Conservation (phyloP, 139 green algal genomes). For the Diplosphaera chodatii region DNA sequence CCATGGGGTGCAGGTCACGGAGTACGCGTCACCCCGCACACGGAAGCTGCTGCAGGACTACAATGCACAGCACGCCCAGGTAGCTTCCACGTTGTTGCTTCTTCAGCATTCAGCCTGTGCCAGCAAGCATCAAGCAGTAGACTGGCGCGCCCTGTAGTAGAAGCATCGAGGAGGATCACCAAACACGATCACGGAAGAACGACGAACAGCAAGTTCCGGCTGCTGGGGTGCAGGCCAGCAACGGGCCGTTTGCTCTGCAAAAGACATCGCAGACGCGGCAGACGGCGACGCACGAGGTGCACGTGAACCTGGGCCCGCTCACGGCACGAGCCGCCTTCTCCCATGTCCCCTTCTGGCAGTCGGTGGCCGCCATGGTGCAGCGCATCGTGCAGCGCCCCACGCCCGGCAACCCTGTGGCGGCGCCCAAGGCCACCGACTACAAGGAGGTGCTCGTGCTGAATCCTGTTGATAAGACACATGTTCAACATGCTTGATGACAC, state of each 20-base stretch:
- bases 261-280: neutral
- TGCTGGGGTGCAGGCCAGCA: neutral
- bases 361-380: conserved; percentile 16
- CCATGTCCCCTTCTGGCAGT: conserved; percentile 59
- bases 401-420: conserved; percentile 4
- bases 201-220: too few species aligned
- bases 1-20: conserved; percentile 18
- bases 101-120: too few species aligned
- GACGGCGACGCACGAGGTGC: conserved; percentile 10
- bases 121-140: too few species aligned
- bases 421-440: neutral
- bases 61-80: neutral
- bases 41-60: conserved; percentile 32
- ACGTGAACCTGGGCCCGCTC: conserved; percentile 35
- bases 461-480: too few species aligned
- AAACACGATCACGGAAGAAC: too few species aligned
- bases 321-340: conserved; percentile 55
- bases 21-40: conserved; percentile 39
- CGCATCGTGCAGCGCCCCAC: conserved; percentile 14
- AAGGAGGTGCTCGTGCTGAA: too few species aligned
- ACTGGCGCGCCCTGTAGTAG: too few species aligned
- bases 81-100: too few species aligned
- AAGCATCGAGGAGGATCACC: too few species aligned
- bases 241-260: neutral
- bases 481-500: too few species aligned